A percentile compares a stretch with the other conserved stretches of the same genome.
phyloP scores from a whole-genome alignment of 225 moss, liverwort and hornwort genomes.

The Lunularia cruciata region DNA sequence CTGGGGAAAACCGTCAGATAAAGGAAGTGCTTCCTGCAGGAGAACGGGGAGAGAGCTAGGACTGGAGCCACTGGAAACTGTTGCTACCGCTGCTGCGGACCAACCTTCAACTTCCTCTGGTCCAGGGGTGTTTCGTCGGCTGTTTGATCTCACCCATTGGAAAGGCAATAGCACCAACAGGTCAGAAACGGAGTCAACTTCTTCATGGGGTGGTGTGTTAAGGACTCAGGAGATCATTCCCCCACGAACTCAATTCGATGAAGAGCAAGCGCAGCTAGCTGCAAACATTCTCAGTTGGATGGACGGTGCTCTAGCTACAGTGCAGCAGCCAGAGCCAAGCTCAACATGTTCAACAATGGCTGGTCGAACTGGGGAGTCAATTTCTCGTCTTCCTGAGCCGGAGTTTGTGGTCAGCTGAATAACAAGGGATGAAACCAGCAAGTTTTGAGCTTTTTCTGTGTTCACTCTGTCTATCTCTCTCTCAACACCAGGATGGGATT shows the following conservation, averaged over 20 bases:
- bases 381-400: conserved; percentile 8
- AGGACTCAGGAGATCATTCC: not conserved
- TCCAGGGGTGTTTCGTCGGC: conserved; percentile 9
- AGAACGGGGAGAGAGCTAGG: not conserved
- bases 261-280: conserved; percentile 25
- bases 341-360: conserved; percentile 10
- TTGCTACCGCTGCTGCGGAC: too few relatives aligned
- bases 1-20: conserved; percentile 15
- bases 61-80: too few relatives aligned
- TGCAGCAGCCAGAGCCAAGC: not conserved
- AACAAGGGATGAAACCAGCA: too few relatives aligned
- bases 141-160: conserved; percentile 15
- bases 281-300: conserved; percentile 24
- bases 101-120: too few relatives aligned
- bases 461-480: too few relatives aligned
- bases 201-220: not conserved
- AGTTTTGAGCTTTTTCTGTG: too few relatives aligned
- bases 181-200: conserved; percentile 16
- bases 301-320: conserved; percentile 9
- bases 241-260: not conserved
- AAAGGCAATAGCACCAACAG: not conserved
- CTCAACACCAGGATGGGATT: too few relatives aligned
- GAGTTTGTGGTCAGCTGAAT: conserved; percentile 10
- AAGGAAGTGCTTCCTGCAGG: conserved; percentile 15
- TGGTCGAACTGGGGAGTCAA: conserved; percentile 1